A percentile compares a stretch with the other conserved stretches of the same genome.
phyloP scores from a whole-genome alignment of 2,329 filamentous ascomycete species.

The Colletotrichum nymphaeae region DNA sequence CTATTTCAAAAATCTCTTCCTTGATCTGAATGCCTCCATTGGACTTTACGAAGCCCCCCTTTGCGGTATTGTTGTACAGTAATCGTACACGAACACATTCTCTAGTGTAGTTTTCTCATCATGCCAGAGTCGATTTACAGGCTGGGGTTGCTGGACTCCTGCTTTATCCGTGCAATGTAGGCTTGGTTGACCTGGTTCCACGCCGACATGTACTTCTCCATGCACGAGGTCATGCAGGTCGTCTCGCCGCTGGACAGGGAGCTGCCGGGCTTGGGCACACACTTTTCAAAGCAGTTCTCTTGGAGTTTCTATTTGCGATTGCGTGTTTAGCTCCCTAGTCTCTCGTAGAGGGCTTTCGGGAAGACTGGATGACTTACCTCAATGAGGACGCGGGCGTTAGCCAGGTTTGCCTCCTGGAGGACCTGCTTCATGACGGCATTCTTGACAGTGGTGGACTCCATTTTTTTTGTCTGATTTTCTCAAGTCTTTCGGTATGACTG shows the following conservation, averaged over 20 bases:
- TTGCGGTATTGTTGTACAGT: slow-evolving; percentile 22
- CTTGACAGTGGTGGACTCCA: slow-evolving; percentile 71
- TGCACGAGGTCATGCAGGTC: slow-evolving; percentile 79
- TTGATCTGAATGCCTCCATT: background rate
- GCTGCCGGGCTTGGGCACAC: slow-evolving; percentile 75
- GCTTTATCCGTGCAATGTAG: slow-evolving; percentile 73
- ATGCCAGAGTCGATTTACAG: slow-evolving; percentile 5
- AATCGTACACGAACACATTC: slow-evolving; percentile 19
- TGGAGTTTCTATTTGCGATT: slow-evolving; percentile 74
- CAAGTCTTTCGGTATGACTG: background rate
- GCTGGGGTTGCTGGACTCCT: slow-evolving; percentile 57
- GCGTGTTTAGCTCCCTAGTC: background rate
- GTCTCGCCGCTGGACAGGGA: slow-evolving; percentile 76
- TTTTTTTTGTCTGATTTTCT: slow-evolving; percentile 43
- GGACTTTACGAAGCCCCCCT: background rate
- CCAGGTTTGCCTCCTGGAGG: slow-evolving; percentile 71
- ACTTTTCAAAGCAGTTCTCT: slow-evolving; percentile 83
- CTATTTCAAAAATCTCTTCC: background rate
- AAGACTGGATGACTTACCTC: slow-evolving; percentile 63
- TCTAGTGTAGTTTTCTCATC: background rate
- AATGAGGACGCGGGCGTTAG: slow-evolving; percentile 77
- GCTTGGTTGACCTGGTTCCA: slow-evolving; percentile 81
- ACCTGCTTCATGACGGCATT: slow-evolving; percentile 74
- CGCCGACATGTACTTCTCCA: slow-evolving; percentile 86
- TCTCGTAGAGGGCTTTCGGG: background rate